Evolutionary conservation across 2,329 filamentous ascomycete genomes (phyloP), one percentile per base, ranked within the genome.

Genomic region (Fusarium sp.): DNA sequence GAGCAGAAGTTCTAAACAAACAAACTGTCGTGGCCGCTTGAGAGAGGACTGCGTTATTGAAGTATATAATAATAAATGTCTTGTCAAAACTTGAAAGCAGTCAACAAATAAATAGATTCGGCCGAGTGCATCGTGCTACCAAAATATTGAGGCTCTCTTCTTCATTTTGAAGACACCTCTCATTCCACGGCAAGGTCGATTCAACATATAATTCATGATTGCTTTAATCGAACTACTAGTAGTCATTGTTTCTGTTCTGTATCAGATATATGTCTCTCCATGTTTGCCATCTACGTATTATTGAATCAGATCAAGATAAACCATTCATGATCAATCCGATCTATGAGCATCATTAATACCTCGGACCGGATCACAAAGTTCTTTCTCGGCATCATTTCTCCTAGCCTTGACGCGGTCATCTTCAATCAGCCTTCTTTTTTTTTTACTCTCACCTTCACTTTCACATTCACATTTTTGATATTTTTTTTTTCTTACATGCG

Each of bases 1-100:
- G 50, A 43, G 65, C 69, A 70, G 61, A 65, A 68, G 61, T 74
- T 71, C 73, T 56, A 77, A 77, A 77, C 71, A 77, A 77, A 77
- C 73, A 77, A 75, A 56, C 59, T 75, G 75, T 67, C 47, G 71
- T 67, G 74, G 60, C 62, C 53, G 65, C 50, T 54, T 60, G 43
- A 46, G 49, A 69, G 49, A 46, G 57, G 25, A 35, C 54, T 59
- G 38, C 54, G n/a, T 35, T 57, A 12, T 25, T 33, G 21, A 61
- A 60, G 49, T 59, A 53, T 58, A 57, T 46, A 57, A 53, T 46
- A 35, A 54, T 58, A 52, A 50, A 35, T 38, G 37, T 35, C 44
- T 56, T 43, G 16, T 25, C 32, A 28, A 33, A 67, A 38, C 40
- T 64, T 49, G 65, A 30, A 38, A 50, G 40, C 28, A 60, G 37